These are phyloP conservation scores for Buddleja alternifolia DNA, from an alignment of 257 asterid species.

Conservation along the genomic window DNA sequence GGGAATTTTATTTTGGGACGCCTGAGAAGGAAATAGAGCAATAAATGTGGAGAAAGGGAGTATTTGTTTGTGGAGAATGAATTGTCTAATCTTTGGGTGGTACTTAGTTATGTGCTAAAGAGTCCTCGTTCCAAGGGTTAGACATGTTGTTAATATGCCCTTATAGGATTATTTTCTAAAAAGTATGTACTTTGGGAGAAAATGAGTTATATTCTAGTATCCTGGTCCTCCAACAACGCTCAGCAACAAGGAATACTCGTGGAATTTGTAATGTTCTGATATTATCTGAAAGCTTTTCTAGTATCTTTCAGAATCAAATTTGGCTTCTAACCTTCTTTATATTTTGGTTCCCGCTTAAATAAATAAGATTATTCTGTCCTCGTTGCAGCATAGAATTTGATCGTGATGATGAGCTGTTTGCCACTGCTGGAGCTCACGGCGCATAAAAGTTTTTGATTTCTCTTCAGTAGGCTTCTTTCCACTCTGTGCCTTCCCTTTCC, in stretches of 20 bases:
- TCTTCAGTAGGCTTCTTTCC: constrained; percentile 50
- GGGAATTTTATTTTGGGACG: too few relatives aligned
- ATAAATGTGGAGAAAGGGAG: background rate
- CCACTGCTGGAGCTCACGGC: constrained; percentile 85
- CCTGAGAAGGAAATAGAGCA: too few relatives aligned
- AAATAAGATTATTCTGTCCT: constrained; percentile 11
- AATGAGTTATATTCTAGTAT: constrained; percentile 9
- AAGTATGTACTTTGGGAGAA: constrained; percentile 6
- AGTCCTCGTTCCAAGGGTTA: background rate
- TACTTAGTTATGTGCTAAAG: background rate
- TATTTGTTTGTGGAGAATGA: constrained; percentile 6
- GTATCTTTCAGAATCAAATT: background rate
- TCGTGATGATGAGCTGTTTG: constrained; percentile 84
- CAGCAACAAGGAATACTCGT: constrained; percentile 1
- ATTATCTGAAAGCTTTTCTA: background rate
- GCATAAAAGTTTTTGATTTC: constrained; percentile 75
- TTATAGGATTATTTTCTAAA: background rate
- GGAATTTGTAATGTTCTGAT: constrained; percentile 1
- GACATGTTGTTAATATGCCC: background rate
- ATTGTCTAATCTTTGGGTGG: background rate
- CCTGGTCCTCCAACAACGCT: background rate
- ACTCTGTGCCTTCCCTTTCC: constrained; percentile 11
- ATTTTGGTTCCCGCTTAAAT: constrained; percentile 20
- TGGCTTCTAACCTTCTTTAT: background rate
- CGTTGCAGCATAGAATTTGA: constrained; percentile 81